A percentile compares a stretch with the other conserved stretches of the same genome.
These are phyloP conservation scores for Platanthera zijinensis DNA, from an alignment of 106 monocot genomes.

Conservation along the genomic window DNA sequence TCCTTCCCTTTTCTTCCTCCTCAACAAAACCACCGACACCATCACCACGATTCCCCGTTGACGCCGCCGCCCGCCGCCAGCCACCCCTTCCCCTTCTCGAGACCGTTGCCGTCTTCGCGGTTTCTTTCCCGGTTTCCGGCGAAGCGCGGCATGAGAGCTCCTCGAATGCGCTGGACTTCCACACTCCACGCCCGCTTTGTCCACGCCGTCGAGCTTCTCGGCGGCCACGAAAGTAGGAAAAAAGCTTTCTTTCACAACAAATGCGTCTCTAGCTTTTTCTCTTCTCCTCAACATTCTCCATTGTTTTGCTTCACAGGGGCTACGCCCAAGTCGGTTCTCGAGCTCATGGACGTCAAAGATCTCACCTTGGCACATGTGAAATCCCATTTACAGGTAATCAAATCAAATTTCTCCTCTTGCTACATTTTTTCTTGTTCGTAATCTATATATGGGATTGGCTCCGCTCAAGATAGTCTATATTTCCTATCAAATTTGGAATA, in stretches of 20 bases:
- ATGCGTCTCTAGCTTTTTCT: neutral
- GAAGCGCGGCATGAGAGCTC: constrained; percentile 42
- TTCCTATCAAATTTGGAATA: too few species aligned
- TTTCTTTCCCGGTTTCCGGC: constrained; percentile 11
- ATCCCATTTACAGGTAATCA: constrained; percentile 10
- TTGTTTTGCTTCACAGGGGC: constrained; percentile 24
- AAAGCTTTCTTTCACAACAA: too few species aligned
- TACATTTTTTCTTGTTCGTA: neutral
- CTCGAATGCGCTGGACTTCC: constrained; percentile 56
- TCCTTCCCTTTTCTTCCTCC: constrained; percentile 17
- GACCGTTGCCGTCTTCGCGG: constrained; percentile 15
- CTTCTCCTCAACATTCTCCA: neutral
- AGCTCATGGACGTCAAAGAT: constrained; percentile 66
- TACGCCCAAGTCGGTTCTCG: constrained; percentile 54
- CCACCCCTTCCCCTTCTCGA: neutral
- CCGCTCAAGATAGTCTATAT: neutral
- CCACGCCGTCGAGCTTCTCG: constrained; percentile 47
- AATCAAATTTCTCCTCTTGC: neutral
- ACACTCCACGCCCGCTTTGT: constrained; percentile 48
- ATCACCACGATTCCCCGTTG: neutral
- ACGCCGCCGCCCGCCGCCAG: neutral
- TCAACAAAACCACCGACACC: neutral
- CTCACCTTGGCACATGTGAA: constrained; percentile 39
- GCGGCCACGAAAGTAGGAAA: constrained; percentile 49
- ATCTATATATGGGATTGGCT: neutral